A percentile compares a stretch with the other conserved stretches of the same genome.
These are phyloP conservation scores for Monocercomonoides exilis DNA, from an alignment of 78 protist genomes.

Conservation along the genomic window DNA sequence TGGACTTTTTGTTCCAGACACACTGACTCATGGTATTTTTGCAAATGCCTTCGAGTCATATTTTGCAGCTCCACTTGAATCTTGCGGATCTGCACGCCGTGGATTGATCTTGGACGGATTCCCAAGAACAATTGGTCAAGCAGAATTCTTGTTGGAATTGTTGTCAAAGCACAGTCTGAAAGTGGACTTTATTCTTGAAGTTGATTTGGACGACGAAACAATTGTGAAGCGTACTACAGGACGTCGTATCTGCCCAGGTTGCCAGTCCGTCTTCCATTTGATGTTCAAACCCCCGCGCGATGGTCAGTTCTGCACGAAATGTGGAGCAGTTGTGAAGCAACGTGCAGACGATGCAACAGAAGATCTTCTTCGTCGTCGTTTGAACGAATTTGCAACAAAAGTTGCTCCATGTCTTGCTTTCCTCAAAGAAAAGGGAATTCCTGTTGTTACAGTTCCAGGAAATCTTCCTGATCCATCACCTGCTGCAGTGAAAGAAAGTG, in stretches of 20 bases:
- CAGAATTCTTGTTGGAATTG: not conserved
- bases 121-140: not conserved
- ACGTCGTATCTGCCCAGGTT: constrained; percentile 5
- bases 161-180: not conserved
- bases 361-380: not conserved
- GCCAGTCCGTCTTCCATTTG: constrained; percentile 9
- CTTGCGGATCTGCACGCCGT: constrained; percentile 3
- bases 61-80: not conserved
- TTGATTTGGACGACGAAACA: constrained; percentile 7
- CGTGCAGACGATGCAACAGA: constrained; percentile 8
- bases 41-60: not conserved
- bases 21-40: not conserved
- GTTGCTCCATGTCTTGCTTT: not conserved
- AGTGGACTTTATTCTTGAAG: not conserved
- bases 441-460: not conserved
- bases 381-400: not conserved
- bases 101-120: not conserved
- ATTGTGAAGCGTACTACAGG: not conserved
- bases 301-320: not conserved
- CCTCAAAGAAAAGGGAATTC: not conserved
- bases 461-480: not conserved
- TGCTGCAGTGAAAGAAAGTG: not conserved
- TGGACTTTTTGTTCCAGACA: not conserved
- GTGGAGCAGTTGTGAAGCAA: not conserved
- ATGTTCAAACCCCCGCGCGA: constrained; percentile 6